Base-by-base conservation (phyloP, 2,329 filamentous ascomycete genomes). In the Dactylellina drechsleri region DNA sequence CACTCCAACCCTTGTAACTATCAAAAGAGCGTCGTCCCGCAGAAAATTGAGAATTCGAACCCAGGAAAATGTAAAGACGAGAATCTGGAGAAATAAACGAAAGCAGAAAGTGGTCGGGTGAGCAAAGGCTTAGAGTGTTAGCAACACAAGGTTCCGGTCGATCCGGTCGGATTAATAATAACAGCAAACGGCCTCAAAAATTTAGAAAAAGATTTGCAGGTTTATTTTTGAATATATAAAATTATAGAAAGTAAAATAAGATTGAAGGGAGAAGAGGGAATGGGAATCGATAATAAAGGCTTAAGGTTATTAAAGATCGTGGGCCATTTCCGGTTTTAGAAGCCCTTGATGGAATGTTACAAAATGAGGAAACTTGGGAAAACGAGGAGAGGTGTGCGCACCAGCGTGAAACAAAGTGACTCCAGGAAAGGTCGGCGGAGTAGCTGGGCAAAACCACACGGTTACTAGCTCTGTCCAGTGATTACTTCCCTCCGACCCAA, bases 101-200 rank as follows among this genome's bases (percentile, higher is more conserved):
- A 75, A 68, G 36, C 16, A 75, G 71, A 61, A 75, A 47, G 57
- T 40, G 71, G 71, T 68, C 58, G 71, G 47, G 71, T 75, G 71
- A 43, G 23, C 45, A 18, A 31, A 6, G 47, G 15, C 31, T 50
- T 50, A 59, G 15, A 36, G 16, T 47, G 43, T 18, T 13, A 26
- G 57, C 66, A 70, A 61, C 53, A 49, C 59, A 70, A 43, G 20
- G 16, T 28, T 43, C 16, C 16, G 52, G 43, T 58, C 18, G 47
- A 52, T 47, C 16, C 13, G 7, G 41, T 36, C 28, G 43, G 41
- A 40, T 26, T 26, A 40, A 58, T 12, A 49, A 45, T 47, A 52
- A 28, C 13, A 18, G 64, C 71, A 68, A 75, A 75, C 53, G 53
- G 45, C 23, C 62, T 47, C 62, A 53, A 23, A 43, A 31, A 18